Percentiles rank a stretch among this genome's conserved stretches.
phyloP scores from a whole-genome alignment of 805 yeast species.

The Starmerella apis region DNA sequence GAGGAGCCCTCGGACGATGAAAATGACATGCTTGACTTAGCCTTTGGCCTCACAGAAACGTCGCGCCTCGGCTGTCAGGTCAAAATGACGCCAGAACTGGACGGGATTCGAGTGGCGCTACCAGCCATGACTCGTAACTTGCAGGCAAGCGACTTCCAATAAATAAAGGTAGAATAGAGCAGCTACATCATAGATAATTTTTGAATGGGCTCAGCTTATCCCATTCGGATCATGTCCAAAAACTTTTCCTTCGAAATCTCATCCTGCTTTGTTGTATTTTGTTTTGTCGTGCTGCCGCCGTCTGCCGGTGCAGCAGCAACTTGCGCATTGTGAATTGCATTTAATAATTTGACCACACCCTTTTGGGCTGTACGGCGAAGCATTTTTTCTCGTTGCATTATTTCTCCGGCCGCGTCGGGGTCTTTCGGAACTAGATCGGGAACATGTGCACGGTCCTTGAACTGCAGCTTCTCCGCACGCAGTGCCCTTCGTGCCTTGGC shows the following conservation, averaged over 20 bases:
- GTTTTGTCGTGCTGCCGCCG: slow-evolving; percentile 27
- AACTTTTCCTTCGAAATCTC: slow-evolving; percentile 85
- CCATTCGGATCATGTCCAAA: slow-evolving; percentile 60
- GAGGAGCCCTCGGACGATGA: slow-evolving; percentile 97
- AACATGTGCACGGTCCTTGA: slow-evolving; percentile 56
- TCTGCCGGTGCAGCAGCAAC: slow-evolving; percentile 36
- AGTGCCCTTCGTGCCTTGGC: slow-evolving; percentile 67
- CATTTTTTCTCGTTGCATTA: slow-evolving; percentile 55
- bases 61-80: slow-evolving; percentile 94
- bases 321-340: slow-evolving; percentile 74
- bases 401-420: slow-evolving; percentile 44
- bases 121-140: slow-evolving; percentile 97
- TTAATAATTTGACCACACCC: slow-evolving; percentile 77
- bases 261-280: slow-evolving; percentile 41
- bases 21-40: slow-evolving; percentile 95
- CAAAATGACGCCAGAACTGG: slow-evolving; percentile 75
- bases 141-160: slow-evolving; percentile 62
- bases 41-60: slow-evolving; percentile 94
- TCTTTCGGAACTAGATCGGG: slow-evolving; percentile 54
- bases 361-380: slow-evolving; percentile 74
- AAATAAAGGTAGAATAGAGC: slow-evolving; percentile 8
- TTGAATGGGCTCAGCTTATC: slow-evolving; percentile 9
- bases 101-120: slow-evolving; percentile 86
- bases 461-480: slow-evolving; percentile 57
- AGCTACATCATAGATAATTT: neutral